phyloP scores from a whole-genome alignment of 2,329 filamentous ascomycete genomes.

The Fusarium aywerte region DNA sequence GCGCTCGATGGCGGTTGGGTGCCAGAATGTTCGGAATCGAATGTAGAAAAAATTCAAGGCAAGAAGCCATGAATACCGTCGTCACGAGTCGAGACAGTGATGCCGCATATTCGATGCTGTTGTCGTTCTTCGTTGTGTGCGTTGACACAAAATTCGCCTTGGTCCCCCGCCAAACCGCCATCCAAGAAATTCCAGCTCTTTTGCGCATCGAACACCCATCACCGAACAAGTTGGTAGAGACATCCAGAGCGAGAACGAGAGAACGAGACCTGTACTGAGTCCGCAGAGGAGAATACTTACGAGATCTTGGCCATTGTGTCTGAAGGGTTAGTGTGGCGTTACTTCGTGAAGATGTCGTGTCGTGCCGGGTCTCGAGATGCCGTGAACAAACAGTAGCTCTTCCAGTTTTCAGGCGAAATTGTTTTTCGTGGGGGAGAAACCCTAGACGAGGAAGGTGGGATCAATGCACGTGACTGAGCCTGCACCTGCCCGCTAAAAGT shows the following conservation, averaged over 20 bases:
- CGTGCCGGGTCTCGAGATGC: conserved; percentile 53
- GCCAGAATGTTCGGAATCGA: conserved; percentile 1
- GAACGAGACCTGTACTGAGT: conserved; percentile 3
- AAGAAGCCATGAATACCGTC: conserved; percentile 1
- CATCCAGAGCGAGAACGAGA: conserved; percentile 3
- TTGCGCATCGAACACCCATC: conserved; percentile 21
- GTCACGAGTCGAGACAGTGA: conserved; percentile 4
- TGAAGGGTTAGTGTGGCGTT: conserved; percentile 57
- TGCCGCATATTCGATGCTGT: background rate
- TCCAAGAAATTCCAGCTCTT: conserved; percentile 14
- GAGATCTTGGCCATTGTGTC: conserved; percentile 72
- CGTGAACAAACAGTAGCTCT: conserved; percentile 47
- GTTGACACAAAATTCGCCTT: conserved; percentile 21
- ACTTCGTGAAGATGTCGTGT: conserved; percentile 51
- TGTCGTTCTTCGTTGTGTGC: conserved; percentile 34
- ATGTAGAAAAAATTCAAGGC: conserved; percentile 12
- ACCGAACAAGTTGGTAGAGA: conserved; percentile 34
- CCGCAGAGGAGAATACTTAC: conserved; percentile 56
- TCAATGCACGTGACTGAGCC: conserved; percentile 47
- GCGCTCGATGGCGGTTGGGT: background rate
- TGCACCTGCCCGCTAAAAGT: background rate
- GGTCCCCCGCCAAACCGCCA: conserved; percentile 30
- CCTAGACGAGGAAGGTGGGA: conserved; percentile 49
- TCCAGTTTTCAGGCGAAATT: conserved; percentile 31
- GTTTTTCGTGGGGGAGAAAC: conserved; percentile 53